Base-by-base conservation (phyloP, 1,284 basidiomycete genomes). In the Ganoderma leucocontextum region DNA sequence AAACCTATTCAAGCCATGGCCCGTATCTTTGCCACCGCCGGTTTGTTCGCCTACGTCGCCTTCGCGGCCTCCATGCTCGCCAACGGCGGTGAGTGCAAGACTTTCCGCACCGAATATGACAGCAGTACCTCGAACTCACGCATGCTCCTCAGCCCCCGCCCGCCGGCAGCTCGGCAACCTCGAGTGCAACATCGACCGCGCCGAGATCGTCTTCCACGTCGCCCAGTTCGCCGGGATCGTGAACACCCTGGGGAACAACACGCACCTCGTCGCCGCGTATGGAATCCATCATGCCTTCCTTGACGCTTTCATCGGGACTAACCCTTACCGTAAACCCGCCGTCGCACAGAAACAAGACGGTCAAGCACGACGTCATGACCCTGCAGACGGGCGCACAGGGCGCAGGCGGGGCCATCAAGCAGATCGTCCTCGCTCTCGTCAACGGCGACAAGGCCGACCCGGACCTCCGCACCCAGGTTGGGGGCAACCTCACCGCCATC, bases 141-240 rank as follows among this genome's bases (percentile, higher is more conserved):
- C 9, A 7, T 41, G 15, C 9, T 8, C 33, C 15, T 13, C 47
- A 70, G 69, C 69, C 35, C 69, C 69, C 4, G 52, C 66, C 22
- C 69, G 69, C 49, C 74, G 75, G 42, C 75, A 76, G 67, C 66
- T 69, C 22, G 75, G 75, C 13, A 63, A 74, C 63, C 63, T 74
- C 7, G 70, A 75, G 42, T 76, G 75, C 71, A 75, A 76, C 73
- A 71, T 76, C 63, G 68, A 74, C 69, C 75, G 75, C 60, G 70
- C 69, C 62, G 67, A 73, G 65, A 70, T 75, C 63, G 63, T 75
- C 42, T 68, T 70, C 63, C 67, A 70, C 66, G 61, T 75, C 47
- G 70, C 69, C n/a, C 63, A 68, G 61, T 64, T 74, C 47, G 62
- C 62, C 19, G 59, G 58, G 15, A 68, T 71, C 4, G 69, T 69